Evolutionary conservation across 768 basidiomycete genomes (phyloP).

Genomic region (Amanita fuliginea): DNA sequence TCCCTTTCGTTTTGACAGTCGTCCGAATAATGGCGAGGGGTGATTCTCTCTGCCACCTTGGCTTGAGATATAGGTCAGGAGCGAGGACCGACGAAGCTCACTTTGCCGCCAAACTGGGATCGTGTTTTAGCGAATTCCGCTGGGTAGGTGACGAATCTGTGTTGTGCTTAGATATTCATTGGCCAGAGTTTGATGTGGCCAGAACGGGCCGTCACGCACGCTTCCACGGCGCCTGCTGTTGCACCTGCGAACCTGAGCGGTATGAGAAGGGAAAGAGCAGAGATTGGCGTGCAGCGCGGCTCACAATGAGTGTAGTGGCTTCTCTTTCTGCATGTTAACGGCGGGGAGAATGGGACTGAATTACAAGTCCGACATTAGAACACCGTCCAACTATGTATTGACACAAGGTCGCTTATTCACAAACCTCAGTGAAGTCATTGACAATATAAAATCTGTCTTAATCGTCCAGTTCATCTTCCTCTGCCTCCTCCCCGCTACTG

Average conservation of each 20-base stretch:
- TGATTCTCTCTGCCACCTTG: slow-evolving; percentile 34
- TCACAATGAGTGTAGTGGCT: slow-evolving; percentile 71
- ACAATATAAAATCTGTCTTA: neutral
- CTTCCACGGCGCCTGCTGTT: slow-evolving; percentile 88
- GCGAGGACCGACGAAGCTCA: slow-evolving; percentile 10
- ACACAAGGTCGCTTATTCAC: too few relatives aligned
- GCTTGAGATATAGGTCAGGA: neutral
- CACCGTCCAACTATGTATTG: too few relatives aligned
- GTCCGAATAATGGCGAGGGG: slow-evolving; percentile 65
- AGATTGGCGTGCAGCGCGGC: slow-evolving; percentile 1
- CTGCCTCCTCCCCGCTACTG: slow-evolving; percentile 32
- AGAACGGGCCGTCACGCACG: slow-evolving; percentile 44
- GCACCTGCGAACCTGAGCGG: slow-evolving; percentile 62
- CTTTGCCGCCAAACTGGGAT: slow-evolving; percentile 82
- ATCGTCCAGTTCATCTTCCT: slow-evolving; percentile 8
- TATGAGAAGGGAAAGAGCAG: neutral
- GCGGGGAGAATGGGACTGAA: neutral
- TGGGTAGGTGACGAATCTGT: slow-evolving; percentile 77
- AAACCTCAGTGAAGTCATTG: neutral
- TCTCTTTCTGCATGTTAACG: slow-evolving; percentile 39
- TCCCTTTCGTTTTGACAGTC: slow-evolving; percentile 66
- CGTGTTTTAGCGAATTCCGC: slow-evolving; percentile 92
- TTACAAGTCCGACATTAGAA: neutral
- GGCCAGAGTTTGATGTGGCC: neutral
- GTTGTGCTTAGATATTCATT: slow-evolving; percentile 6